phyloP scores from a whole-genome alignment of 768 basidiomycete genomes.

The Trametes punicea region DNA sequence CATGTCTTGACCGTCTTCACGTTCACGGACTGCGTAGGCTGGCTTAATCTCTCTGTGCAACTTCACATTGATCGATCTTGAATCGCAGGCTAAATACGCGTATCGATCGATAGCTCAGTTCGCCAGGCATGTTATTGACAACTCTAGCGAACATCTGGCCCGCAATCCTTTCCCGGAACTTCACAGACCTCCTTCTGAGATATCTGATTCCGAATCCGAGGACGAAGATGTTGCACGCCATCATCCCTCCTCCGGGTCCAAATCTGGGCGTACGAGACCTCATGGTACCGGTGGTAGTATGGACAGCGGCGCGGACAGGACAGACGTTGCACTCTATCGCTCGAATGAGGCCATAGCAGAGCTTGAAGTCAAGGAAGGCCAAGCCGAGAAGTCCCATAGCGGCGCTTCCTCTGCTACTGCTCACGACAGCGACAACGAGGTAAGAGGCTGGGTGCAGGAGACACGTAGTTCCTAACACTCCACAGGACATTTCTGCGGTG shows the following conservation, averaged over 20 bases:
- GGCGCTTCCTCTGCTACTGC: background rate
- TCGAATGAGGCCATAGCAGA: slow-evolving; percentile 29
- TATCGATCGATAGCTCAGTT: slow-evolving; percentile 59
- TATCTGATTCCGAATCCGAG: slow-evolving; percentile 24
- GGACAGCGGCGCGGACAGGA: background rate
- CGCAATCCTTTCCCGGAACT: slow-evolving; percentile 48
- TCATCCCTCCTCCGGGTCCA: background rate
- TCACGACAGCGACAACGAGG: background rate
- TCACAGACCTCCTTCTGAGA: slow-evolving; percentile 30
- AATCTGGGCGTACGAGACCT: background rate
- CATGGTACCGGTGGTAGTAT: background rate
- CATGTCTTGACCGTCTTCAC: slow-evolving; percentile 74
- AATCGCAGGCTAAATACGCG: slow-evolving; percentile 51
- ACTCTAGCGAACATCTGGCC: slow-evolving; percentile 35
- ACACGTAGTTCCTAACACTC: background rate
- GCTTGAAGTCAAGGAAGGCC: slow-evolving; percentile 28
- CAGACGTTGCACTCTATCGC: slow-evolving; percentile 30
- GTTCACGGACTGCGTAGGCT: slow-evolving; percentile 54
- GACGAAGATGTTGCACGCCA: slow-evolving; percentile 1
- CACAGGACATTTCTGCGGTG: slow-evolving; percentile 28
- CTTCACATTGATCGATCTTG: background rate
- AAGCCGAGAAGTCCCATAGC: slow-evolving; percentile 20
- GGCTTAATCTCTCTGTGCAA: background rate
- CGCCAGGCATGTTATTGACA: slow-evolving; percentile 48
- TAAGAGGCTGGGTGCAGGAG: background rate